Conservation (phyloP, 768 basidiomycete genomes). For the Austroboletus eburneus region DNA sequence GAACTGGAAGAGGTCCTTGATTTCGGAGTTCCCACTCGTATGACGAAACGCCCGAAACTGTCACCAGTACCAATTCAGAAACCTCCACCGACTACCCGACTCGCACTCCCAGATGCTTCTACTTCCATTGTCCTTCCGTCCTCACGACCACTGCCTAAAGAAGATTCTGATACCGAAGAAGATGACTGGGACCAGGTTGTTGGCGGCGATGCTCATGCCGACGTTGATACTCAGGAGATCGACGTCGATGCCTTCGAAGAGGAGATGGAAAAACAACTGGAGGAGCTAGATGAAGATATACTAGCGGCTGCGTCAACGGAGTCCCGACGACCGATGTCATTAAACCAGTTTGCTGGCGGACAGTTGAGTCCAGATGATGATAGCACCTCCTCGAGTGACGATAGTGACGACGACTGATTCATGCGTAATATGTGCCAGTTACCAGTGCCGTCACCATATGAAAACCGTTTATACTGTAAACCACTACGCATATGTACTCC, state of each 20-base stretch:
- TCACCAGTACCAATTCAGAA: conserved; percentile 22
- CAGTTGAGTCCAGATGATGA: conserved; percentile 40
- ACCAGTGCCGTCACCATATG: no score
- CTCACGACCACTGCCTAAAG: conserved; percentile 24
- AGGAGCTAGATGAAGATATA: conserved; percentile 49
- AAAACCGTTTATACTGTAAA: no score
- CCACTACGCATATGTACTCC: conserved; percentile 2
- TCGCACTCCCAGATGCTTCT: conserved; percentile 39
- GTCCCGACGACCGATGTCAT: conserved; percentile 41
- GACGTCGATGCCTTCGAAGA: conserved; percentile 33
- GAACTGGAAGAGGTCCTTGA: conserved; percentile 44
- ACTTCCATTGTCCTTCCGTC: conserved; percentile 30
- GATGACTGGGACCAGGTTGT: conserved; percentile 52
- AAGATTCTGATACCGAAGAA: conserved; percentile 42
- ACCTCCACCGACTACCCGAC: conserved; percentile 14
- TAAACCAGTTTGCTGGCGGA: conserved; percentile 46
- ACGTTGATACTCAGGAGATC: conserved; percentile 32
- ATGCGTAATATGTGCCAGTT: neutral
- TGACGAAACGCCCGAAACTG: conserved; percentile 31
- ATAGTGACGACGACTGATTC: conserved; percentile 48
- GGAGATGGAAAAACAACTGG: conserved; percentile 34
- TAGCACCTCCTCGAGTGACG: conserved; percentile 51
- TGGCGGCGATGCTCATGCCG: conserved; percentile 20
- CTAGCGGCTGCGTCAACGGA: conserved; percentile 37
- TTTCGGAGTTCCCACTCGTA: conserved; percentile 44